A percentile compares a stretch with the other conserved stretches of the same genome.
Evolutionary conservation across 331 rosid genomes (phyloP).

Genomic region (Malus hybrid): DNA sequence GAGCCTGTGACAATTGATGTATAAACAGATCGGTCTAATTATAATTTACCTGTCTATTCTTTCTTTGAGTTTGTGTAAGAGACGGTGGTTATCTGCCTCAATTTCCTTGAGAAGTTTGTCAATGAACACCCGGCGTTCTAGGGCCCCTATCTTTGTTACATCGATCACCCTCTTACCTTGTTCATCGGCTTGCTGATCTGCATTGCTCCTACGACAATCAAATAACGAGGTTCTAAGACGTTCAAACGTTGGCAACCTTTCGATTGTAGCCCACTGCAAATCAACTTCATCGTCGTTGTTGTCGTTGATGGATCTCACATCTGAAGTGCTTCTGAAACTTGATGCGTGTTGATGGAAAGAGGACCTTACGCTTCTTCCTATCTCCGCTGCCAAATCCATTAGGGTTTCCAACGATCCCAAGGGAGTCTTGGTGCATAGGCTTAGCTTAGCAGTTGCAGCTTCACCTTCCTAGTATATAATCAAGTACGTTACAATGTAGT

Average conservation of each 20-base stretch:
- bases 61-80: slow-evolving; percentile 18
- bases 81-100: slow-evolving; percentile 24
- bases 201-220: background rate
- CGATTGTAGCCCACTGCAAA: slow-evolving; percentile 31
- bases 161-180: slow-evolving; percentile 16
- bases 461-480: too few species aligned
- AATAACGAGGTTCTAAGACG: slow-evolving; percentile 8
- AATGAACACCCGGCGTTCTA: slow-evolving; percentile 20
- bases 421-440: too few species aligned
- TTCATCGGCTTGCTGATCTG: background rate
- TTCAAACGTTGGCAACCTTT: slow-evolving; percentile 22
- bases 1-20: too few species aligned
- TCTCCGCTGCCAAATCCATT: slow-evolving; percentile 5
- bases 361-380: background rate
- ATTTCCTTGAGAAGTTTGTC: slow-evolving; percentile 28
- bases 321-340: background rate
- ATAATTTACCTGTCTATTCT: slow-evolving; percentile 16
- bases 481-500: too few species aligned
- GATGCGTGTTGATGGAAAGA: slow-evolving; percentile 1
- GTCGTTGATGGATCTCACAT: background rate
- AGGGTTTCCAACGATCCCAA: background rate
- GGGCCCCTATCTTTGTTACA: slow-evolving; percentile 28
- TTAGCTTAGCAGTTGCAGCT: too few species aligned
- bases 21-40: too few species aligned
- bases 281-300: slow-evolving; percentile 14